Evolutionary conservation across 805 yeast genomes (phyloP).

Genomic region (Myxozyma mucilagina): DNA sequence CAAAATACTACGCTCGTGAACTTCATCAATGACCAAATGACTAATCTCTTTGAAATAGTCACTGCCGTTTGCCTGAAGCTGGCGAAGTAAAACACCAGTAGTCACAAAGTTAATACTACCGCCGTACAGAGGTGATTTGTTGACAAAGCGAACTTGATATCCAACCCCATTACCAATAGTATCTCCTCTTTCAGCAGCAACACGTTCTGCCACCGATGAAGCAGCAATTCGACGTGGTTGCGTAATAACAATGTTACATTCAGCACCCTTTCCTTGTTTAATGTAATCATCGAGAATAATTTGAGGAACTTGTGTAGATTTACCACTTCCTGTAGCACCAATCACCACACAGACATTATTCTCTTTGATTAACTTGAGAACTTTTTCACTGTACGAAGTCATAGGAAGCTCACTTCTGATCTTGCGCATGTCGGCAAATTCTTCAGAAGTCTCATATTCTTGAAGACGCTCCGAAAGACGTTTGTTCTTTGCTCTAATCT

Average conservation of each 20-base stretch:
- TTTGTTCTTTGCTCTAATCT: background rate
- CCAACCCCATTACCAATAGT: conserved; percentile 72
- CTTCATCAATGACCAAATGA: conserved; percentile 79
- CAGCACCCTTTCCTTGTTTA: conserved; percentile 19
- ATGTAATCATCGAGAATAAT: conserved; percentile 31
- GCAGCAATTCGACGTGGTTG: conserved; percentile 37
- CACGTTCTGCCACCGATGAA: conserved; percentile 67
- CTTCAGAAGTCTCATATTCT: background rate
- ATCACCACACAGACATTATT: conserved; percentile 28
- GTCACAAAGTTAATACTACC: conserved; percentile 71
- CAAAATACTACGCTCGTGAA: conserved; percentile 77
- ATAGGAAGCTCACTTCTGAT: conserved; percentile 22
- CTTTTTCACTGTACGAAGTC: conserved; percentile 12
- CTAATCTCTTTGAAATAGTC: conserved; percentile 18
- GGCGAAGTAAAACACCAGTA: conserved; percentile 75
- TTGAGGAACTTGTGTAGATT: conserved; percentile 36
- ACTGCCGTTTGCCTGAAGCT: conserved; percentile 20
- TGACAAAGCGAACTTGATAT: conserved; percentile 75
- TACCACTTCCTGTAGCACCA: conserved; percentile 37
- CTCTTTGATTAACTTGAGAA: conserved; percentile 22
- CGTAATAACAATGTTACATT: conserved; percentile 32
- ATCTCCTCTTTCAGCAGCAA: conserved; percentile 68
- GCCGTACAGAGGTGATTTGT: conserved; percentile 54
- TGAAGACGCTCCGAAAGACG: background rate
- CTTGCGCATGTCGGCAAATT: conserved; percentile 13